Evolutionary conservation across 2,329 filamentous ascomycete genomes (phyloP).

Genomic region (Stachybotrys elegans): DNA sequence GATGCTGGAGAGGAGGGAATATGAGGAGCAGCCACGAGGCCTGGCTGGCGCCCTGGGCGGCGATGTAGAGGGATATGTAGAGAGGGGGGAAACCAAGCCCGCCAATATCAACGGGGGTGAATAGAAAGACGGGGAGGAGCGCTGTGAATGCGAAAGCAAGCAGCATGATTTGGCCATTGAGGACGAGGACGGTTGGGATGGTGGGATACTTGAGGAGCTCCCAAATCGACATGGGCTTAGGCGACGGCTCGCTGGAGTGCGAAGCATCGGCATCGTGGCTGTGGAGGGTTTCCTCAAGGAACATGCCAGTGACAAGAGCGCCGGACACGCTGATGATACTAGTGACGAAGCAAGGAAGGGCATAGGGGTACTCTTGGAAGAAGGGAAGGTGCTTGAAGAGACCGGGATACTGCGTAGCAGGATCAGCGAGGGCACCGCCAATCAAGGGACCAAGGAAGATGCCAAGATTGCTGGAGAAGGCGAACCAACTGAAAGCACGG

Average conservation of each 20-base stretch:
- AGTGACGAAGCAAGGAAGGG: constrained; percentile 48
- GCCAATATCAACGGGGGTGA: constrained; percentile 55
- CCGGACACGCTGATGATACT: constrained; percentile 51
- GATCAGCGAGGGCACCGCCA: constrained; percentile 65
- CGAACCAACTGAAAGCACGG: constrained; percentile 69
- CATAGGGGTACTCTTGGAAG: constrained; percentile 47
- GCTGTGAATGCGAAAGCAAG: constrained; percentile 70
- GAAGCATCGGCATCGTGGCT: constrained; percentile 7
- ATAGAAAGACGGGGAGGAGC: constrained; percentile 64
- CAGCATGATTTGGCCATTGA: constrained; percentile 62
- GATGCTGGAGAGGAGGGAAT: constrained; percentile 64
- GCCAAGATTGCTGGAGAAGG: constrained; percentile 69
- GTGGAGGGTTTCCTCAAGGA: constrained; percentile 58
- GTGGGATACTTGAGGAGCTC: constrained; percentile 56
- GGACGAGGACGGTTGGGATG: constrained; percentile 59
- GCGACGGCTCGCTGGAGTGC: constrained; percentile 1
- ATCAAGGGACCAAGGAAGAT: constrained; percentile 67
- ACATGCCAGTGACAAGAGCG: constrained; percentile 46
- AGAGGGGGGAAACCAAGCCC: constrained; percentile 59
- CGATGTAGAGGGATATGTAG: constrained; percentile 64
- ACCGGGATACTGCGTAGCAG: constrained; percentile 56
- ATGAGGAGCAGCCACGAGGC: constrained; percentile 65
- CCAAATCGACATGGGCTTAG: constrained; percentile 16
- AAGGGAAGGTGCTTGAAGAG: constrained; percentile 42
- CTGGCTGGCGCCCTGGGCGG: constrained; percentile 59